Evolutionary conservation across 352 stramenopile genomes (phyloP), one percentile per base, ranked within the genome.

Genomic region (Globisporangium rhizosaccharum): DNA sequence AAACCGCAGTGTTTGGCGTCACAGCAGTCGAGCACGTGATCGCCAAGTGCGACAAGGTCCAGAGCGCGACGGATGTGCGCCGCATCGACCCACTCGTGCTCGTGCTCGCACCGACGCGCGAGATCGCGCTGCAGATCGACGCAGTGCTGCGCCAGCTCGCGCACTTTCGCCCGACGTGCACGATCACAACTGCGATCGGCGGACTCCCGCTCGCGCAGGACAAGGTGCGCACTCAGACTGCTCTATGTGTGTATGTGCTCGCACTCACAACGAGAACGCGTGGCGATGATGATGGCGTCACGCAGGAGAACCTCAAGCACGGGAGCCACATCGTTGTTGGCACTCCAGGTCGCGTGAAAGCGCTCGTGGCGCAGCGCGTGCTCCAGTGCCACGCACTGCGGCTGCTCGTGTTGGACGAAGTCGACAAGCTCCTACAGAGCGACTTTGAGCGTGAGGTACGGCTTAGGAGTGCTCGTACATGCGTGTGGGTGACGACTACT

Each of bases 121-220:
- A 93, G 69, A 87, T 93, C 52, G 82, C 80, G 25, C 62, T 85
- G 56, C 82, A 93, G 61, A 92, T 93, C 62, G 72, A 89, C 41
- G 59, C 65, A 6, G 84, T 93, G 42, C 30, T 93, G 50, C 68
- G 70, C 33, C 66, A 87, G 57, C 64, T 92, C 47, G 59, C 76
- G 7, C 57, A 70, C 33, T 82, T 81, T 36, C 63, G 68, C 28
- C 62, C 57, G 17, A 57, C 66, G 11, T 70, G 76, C 52, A 53
- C 64, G 23, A 76, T 88, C 51, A 56, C 72, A 39, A 73, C 75
- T 26, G 72, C 80, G 45, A 91, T 92, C 42, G 82, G 80, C 14
- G 82, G 82, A 8, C 56, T 92, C 30, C 63, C 79, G 20, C 66
- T 93, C 48, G 67, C 68, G 7, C 67, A 82, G 37, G 82, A 92